phyloP scores from a whole-genome alignment of 225 moss, liverwort and hornwort genomes.

The Bryoerythrophyllum caledonicum region DNA sequence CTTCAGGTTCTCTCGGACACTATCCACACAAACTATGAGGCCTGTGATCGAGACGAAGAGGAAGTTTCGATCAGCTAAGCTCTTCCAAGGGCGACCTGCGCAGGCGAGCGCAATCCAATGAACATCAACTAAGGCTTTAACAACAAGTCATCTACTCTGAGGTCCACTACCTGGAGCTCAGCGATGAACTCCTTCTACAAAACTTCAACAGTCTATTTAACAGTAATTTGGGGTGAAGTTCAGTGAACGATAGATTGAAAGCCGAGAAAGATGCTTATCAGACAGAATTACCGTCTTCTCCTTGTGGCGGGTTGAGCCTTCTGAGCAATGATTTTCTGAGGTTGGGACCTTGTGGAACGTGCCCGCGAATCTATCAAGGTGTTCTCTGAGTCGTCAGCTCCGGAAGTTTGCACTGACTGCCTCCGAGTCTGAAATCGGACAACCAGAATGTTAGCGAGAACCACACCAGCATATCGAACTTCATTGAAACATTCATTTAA shows the following conservation, averaged over 20 bases:
- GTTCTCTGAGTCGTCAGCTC: conserved; percentile 35
- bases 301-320: conserved; percentile 32
- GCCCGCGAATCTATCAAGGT: conserved; percentile 17
- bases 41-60: conserved; percentile 25
- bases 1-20: background rate
- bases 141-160: conserved; percentile 28
- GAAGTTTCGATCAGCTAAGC: conserved; percentile 43
- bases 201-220: conserved; percentile 12
- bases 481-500: background rate
- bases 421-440: conserved; percentile 38
- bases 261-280: conserved; percentile 16
- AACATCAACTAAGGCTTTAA: conserved; percentile 35
- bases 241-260: conserved; percentile 22
- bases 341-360: conserved; percentile 29
- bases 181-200: conserved; percentile 17
- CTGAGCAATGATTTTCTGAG: conserved; percentile 24
- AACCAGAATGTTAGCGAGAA: conserved; percentile 21
- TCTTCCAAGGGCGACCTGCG: conserved; percentile 52
- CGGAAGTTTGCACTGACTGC: conserved; percentile 33
- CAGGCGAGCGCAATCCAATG: conserved; percentile 51
- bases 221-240: conserved; percentile 23
- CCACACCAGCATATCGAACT: conserved; percentile 13
- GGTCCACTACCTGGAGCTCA: conserved; percentile 26
- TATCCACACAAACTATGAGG: conserved; percentile 21
- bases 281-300: conserved; percentile 46